Conservation (phyloP, 2,329 filamentous ascomycete genomes). For the Pseudocercospora fijiensis region DNA sequence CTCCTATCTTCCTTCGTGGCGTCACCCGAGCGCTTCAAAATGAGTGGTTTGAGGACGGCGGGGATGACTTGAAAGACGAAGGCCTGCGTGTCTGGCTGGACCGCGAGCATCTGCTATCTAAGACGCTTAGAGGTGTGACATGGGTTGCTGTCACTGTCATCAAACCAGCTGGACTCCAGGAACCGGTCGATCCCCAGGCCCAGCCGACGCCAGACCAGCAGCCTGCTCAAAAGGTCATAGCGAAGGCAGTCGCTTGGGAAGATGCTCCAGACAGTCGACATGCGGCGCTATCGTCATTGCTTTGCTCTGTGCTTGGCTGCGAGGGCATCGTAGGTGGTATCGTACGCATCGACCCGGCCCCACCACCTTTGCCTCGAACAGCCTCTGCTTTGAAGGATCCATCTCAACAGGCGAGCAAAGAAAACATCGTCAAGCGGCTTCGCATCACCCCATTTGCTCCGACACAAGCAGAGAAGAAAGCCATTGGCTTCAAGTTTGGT, state of each 20-base stretch:
- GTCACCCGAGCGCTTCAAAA: conserved; percentile 68
- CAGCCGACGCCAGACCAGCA: conserved; percentile 61
- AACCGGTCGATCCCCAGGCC: conserved; percentile 69
- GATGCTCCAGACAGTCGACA: conserved; percentile 82
- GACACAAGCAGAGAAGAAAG: conserved; percentile 53
- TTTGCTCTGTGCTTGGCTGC: conserved; percentile 72
- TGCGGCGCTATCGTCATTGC: conserved; percentile 70
- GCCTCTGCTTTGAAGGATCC: conserved; percentile 48
- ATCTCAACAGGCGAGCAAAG: conserved; percentile 42
- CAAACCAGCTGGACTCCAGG: conserved; percentile 73
- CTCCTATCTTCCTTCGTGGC: conserved; percentile 73
- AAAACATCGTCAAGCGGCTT: conserved; percentile 60
- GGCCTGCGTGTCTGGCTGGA: conserved; percentile 82
- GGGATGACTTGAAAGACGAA: conserved; percentile 51
- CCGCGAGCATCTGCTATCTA: conserved; percentile 68
- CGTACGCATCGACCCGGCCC: conserved; percentile 80
- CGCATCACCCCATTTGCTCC: conserved; percentile 78
- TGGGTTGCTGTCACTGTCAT: conserved; percentile 86
- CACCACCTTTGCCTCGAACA: conserved; percentile 66
- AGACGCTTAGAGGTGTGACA: conserved; percentile 70
- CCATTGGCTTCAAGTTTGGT: conserved; percentile 75
- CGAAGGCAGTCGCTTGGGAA: conserved; percentile 74
- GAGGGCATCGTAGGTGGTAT: conserved; percentile 78
- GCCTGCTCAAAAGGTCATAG: conserved; percentile 68
- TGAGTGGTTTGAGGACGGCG: conserved; percentile 66